phyloP scores from a whole-genome alignment of 768 basidiomycete species.

The Kwoniella mangroviensis region DNA sequence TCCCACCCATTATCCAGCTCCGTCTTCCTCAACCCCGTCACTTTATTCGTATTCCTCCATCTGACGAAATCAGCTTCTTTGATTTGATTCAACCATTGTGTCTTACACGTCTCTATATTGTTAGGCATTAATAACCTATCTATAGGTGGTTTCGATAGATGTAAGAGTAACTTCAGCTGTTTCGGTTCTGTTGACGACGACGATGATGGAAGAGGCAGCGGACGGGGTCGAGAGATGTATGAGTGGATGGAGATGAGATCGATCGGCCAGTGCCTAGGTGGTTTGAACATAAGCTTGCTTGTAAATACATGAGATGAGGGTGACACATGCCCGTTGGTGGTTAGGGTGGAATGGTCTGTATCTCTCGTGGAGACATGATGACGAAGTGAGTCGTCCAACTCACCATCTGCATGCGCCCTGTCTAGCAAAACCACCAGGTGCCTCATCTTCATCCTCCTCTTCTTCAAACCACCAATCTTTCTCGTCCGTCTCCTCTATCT shows the following conservation, averaged over 20 bases:
- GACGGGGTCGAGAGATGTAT: constrained; percentile 34
- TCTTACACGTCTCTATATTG: constrained; percentile 82
- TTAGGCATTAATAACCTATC: constrained; percentile 84
- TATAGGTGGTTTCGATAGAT: constrained; percentile 82
- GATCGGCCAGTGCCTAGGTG: constrained; percentile 91
- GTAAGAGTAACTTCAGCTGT: constrained; percentile 73
- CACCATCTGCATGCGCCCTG: constrained; percentile 71
- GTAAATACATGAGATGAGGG: too few relatives aligned
- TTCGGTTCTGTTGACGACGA: constrained; percentile 37
- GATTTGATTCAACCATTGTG: constrained; percentile 90
- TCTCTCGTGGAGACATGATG: too few relatives aligned
- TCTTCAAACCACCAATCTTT: constrained; percentile 99
- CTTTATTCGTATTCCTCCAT: constrained; percentile 93
- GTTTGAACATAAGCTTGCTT: not conserved
- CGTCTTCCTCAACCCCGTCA: constrained; percentile 83
- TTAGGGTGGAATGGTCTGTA: too few relatives aligned
- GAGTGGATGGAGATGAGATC: constrained; percentile 83
- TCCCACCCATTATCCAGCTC: constrained; percentile 99
- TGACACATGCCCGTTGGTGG: too few relatives aligned
- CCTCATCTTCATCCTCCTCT: constrained; percentile 26
- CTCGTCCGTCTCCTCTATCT: constrained; percentile 74
- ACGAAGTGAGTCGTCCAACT: constrained; percentile 44
- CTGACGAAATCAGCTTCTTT: constrained; percentile 97
- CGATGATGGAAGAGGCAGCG: constrained; percentile 61
- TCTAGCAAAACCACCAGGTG: constrained; percentile 36